A percentile compares a stretch with the other conserved stretches of the same genome.
These are phyloP conservation scores for Tetraselmis chui DNA, from an alignment of 139 green algal genomes.

Conservation along the genomic window DNA sequence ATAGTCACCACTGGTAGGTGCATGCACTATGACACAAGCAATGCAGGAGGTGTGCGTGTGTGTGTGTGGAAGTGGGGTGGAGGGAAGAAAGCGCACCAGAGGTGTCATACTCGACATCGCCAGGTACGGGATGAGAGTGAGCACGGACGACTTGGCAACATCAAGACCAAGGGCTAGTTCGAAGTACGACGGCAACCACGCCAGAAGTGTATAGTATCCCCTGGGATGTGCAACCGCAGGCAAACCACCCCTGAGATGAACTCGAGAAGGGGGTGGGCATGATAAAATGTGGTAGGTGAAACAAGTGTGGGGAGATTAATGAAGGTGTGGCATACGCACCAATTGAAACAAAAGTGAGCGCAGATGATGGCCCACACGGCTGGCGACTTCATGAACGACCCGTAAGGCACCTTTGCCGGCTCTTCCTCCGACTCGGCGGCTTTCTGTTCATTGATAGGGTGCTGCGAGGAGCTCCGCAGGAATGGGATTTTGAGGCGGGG, in stretches of 20 bases:
- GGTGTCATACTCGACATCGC: conserved; percentile 84
- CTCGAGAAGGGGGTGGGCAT: no score
- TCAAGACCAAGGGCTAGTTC: conserved; percentile 82
- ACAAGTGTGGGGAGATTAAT: background rate
- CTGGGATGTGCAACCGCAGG: conserved; percentile 40
- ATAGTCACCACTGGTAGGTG: background rate
- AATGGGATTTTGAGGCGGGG: conserved; percentile 47
- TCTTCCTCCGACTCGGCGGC: background rate
- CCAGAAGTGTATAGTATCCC: conserved; percentile 89
- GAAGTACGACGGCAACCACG: conserved; percentile 97
- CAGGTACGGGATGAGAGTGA: conserved; percentile 80
- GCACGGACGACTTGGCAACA: conserved; percentile 62
- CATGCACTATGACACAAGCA: background rate
- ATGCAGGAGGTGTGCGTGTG: background rate
- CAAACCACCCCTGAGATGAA: no score
- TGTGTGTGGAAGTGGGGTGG: background rate
- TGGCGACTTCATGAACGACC: conserved; percentile 61
- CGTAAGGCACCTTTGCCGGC: conserved; percentile 65
- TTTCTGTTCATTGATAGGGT: background rate
- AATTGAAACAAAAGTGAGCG: conserved; percentile 98
- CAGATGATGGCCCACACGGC: conserved; percentile 88
- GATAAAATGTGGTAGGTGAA: background rate
- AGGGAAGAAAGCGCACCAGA: conserved; percentile 40
- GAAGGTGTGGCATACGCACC: conserved; percentile 33
- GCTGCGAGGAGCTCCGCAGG: background rate